Evolutionary conservation across 257 asterid genomes (phyloP), one percentile per base, ranked within the genome.

Genomic region (Ballota nigra): DNA sequence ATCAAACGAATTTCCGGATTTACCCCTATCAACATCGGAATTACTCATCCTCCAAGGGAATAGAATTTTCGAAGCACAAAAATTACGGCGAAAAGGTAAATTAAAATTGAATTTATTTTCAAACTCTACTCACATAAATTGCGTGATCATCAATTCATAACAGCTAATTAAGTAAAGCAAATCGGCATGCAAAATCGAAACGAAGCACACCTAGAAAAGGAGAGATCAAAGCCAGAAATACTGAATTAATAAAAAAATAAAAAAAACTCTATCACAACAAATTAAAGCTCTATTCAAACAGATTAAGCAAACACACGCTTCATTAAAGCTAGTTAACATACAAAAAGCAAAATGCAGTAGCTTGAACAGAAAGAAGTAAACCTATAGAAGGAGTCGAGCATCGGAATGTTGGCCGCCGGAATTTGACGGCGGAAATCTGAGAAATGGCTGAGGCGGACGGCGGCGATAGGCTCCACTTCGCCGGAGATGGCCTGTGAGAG

Each of bases 351-450:
- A 72, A 72, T 28, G 64, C 57, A 57, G 52, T 4, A 58, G 68
- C 34, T 8, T 26, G 61, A 33, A 61, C 16, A 0, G 26, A 75
- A 36, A 10, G 16, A 64, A 26, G 52, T 63, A 56, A 13, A 91
- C 96, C 89, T 75, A 74, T 70, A 73, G 85, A 67, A 10, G 72
- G 66, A 59, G 85, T 79, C 63, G 76, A 19, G 78, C 90, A 89
- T 38, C 72, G 74, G 82, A 85, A 22, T 7, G 77, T 13, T 7
- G 71, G 70, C 38, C 7, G 31, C 71, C 86, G 79, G 68, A 73
- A 64, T 20, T 82, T 6, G 33, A 71, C 66, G 4, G 68, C 71
- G 19, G 61, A 72, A 69, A 71, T 70, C 57, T 77, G 28, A 34
- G 69, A 29, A 58, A 72, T 18, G 33, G 77, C 65, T 56, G 84